Conservation (phyloP, 2,329 filamentous ascomycete genomes). For the Fusarium luffae region DNA sequence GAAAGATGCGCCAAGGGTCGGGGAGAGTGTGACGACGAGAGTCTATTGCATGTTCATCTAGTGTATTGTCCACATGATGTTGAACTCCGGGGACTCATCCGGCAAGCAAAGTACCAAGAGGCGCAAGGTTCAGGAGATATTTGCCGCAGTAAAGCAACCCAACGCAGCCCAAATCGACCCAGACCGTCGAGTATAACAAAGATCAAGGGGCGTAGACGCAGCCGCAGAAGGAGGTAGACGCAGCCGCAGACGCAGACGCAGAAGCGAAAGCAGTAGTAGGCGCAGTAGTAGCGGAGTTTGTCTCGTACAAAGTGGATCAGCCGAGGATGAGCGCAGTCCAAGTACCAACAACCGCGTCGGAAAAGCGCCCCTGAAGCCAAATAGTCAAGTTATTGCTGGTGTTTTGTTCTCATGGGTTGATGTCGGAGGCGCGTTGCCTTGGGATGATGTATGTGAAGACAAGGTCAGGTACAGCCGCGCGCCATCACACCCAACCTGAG, state of each 20-base stretch:
- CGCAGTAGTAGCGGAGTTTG: slow-evolving; percentile 29
- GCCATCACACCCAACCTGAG: slow-evolving; percentile 35
- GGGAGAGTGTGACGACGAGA: slow-evolving; percentile 27
- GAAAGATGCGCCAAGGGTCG: slow-evolving; percentile 18
- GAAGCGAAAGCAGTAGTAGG: slow-evolving; percentile 19
- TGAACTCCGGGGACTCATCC: slow-evolving; percentile 34
- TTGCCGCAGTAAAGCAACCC: slow-evolving; percentile 10
- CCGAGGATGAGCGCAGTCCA: slow-evolving; percentile 18
- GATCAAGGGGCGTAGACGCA: slow-evolving; percentile 25
- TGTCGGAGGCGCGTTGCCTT: slow-evolving; percentile 34
- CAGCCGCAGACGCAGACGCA: slow-evolving; percentile 21
- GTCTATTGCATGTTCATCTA: slow-evolving; percentile 37
- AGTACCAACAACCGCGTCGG: slow-evolving; percentile 19
- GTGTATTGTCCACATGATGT: slow-evolving; percentile 33
- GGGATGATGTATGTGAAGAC: slow-evolving; percentile 24
- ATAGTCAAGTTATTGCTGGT: slow-evolving; percentile 22
- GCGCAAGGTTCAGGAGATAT: slow-evolving; percentile 30
- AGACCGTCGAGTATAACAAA: not conserved
- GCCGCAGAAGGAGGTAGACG: slow-evolving; percentile 9
- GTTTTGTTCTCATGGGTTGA: slow-evolving; percentile 35
- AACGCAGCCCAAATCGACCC: slow-evolving; percentile 10
- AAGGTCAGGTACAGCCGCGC: slow-evolving; percentile 42
- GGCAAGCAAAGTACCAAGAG: slow-evolving; percentile 27
- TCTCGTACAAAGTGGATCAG: slow-evolving; percentile 33
- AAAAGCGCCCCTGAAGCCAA: slow-evolving; percentile 25